A percentile compares a stretch with the other conserved stretches of the same genome.
Conservation (phyloP, 1,284 basidiomycete genomes). For the Chiua sp. region DNA sequence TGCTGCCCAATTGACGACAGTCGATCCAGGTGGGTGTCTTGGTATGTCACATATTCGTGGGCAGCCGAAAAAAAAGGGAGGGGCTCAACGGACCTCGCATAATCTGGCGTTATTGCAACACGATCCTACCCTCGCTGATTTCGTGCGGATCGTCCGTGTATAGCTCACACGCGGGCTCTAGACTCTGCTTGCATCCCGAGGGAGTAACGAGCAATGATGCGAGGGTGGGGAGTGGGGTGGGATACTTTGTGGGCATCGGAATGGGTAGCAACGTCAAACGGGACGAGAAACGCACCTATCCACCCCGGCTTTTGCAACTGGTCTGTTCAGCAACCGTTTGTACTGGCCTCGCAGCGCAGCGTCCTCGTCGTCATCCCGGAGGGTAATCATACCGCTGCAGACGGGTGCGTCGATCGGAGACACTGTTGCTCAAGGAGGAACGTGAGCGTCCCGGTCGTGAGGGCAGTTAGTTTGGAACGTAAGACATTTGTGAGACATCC, state of each 20-base stretch:
- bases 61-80: neutral
- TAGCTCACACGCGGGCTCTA: slow-evolving; percentile 53
- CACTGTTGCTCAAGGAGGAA: slow-evolving; percentile 77
- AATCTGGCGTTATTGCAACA: slow-evolving; percentile 73
- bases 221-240: slow-evolving; percentile 10
- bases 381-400: slow-evolving; percentile 60
- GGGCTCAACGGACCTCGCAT: slow-evolving; percentile 65
- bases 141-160: slow-evolving; percentile 70
- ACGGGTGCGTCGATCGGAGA: slow-evolving; percentile 52
- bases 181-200: slow-evolving; percentile 23
- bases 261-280: too few relatives aligned
- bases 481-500: too few relatives aligned
- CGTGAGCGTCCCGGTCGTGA: slow-evolving; percentile 77
- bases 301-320: slow-evolving; percentile 46
- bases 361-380: slow-evolving; percentile 46
- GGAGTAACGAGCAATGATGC: slow-evolving; percentile 30
- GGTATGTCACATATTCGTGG: slow-evolving; percentile 51
- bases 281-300: slow-evolving; percentile 35
- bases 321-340: slow-evolving; percentile 72
- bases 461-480: slow-evolving; percentile 69
- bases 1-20: slow-evolving; percentile 77
- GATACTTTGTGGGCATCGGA: slow-evolving; percentile 17
- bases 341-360: slow-evolving; percentile 65
- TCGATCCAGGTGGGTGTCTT: slow-evolving; percentile 78
- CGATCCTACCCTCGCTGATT: slow-evolving; percentile 51